Evolutionary conservation across 164 flowering plant genomes (phyloP).

Genomic region (Piper longum): DNA sequence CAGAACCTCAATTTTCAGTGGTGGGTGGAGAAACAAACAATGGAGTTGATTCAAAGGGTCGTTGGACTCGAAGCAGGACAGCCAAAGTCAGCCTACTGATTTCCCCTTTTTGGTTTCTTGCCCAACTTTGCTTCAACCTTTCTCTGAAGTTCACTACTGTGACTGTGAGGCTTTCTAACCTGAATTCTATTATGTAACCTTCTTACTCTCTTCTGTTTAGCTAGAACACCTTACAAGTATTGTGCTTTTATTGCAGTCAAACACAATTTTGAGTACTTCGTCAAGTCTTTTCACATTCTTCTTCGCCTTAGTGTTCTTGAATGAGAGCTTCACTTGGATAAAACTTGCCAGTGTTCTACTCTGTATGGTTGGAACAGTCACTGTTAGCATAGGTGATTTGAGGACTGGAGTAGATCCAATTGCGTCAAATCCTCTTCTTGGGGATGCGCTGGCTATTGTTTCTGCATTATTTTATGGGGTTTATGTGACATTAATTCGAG

Average conservation of each 20-base stretch:
- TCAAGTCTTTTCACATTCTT: constrained; percentile 93
- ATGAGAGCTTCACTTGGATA: constrained; percentile 86
- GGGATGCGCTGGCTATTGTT: constrained; percentile 66
- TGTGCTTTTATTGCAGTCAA: constrained; percentile 46
- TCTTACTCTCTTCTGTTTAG: no score
- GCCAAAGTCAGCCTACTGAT: constrained; percentile 77
- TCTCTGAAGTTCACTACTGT: constrained; percentile 96
- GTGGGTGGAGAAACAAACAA: constrained; percentile 12
- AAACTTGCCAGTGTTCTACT: constrained; percentile 80
- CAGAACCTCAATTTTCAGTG: neutral
- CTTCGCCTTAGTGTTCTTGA: constrained; percentile 66
- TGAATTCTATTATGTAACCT: neutral
- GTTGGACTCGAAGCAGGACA: constrained; percentile 75
- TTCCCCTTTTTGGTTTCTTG: constrained; percentile 91
- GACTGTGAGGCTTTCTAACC: constrained; percentile 41
- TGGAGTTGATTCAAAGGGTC: constrained; percentile 62
- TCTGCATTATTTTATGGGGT: constrained; percentile 77
- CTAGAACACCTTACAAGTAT: neutral
- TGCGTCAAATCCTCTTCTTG: constrained; percentile 70
- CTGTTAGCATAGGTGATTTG: constrained; percentile 82
- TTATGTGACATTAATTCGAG: constrained; percentile 78
- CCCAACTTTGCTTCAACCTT: constrained; percentile 79
- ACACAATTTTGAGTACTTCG: constrained; percentile 84
- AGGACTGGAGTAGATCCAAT: constrained; percentile 18
- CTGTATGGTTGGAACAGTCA: constrained; percentile 90